Conservation (phyloP, 2,329 filamentous ascomycete species). For the Cladosporium sp. region DNA sequence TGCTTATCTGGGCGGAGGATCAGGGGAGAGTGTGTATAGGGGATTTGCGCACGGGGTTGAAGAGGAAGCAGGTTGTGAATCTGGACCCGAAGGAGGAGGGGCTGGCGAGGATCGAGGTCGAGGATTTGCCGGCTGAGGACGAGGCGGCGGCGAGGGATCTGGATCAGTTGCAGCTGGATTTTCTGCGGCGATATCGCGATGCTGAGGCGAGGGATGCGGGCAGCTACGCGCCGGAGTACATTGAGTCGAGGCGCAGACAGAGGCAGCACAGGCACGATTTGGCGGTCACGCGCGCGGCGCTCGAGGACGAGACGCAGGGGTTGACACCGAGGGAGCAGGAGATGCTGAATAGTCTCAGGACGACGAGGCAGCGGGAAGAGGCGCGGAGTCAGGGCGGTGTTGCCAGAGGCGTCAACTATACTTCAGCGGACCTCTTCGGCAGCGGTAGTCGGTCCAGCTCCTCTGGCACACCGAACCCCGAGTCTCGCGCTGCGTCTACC, state of each 20-base stretch:
- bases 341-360: constrained; percentile 41
- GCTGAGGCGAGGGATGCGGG: constrained; percentile 29
- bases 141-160: constrained; percentile 28
- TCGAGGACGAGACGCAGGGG: constrained; percentile 41
- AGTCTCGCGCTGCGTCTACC: background rate
- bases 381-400: constrained; percentile 32
- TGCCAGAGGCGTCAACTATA: constrained; percentile 41
- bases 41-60: constrained; percentile 62
- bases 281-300: constrained; percentile 23
- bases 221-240: constrained; percentile 38
- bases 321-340: constrained; percentile 41
- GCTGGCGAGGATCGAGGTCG: constrained; percentile 51
- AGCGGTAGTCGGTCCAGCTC: constrained; percentile 4
- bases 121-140: constrained; percentile 34
- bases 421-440: constrained; percentile 26
- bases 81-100: constrained; percentile 53
- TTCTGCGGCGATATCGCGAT: constrained; percentile 39
- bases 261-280: constrained; percentile 29
- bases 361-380: constrained; percentile 38
- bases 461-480: constrained; percentile 8
- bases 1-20: constrained; percentile 91
- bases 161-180: constrained; percentile 40
- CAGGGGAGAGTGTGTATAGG: constrained; percentile 68
- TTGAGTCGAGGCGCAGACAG: constrained; percentile 35
- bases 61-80: constrained; percentile 61